Base-by-base conservation (phyloP, 495 filamentous ascomycete genomes). In the Daldinia decipiens region DNA sequence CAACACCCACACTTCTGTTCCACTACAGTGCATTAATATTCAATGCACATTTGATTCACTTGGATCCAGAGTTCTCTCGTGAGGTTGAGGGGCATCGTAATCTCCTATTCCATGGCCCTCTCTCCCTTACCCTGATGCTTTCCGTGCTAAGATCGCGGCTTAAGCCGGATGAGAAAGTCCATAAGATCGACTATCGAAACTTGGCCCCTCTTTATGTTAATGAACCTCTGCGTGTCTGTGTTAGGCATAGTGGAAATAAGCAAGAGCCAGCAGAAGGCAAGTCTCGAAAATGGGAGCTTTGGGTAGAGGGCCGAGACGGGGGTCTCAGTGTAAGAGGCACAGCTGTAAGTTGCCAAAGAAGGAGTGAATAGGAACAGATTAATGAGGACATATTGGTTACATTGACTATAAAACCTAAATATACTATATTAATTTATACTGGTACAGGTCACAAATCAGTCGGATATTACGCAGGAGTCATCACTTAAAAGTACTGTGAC, bases 11-110 rank as follows among this genome's bases (percentile, higher is more conserved):
- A 24, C 82, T 97, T 0, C 86, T 97, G 31, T 95, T 94, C 79
- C 88, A 92, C n/a, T 97, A 91, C 80, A 92, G 89, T 31, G 92
- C 92, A 0, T 84, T 97, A 17, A 93, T 90, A 5, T 93, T 91
- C 84, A 97, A 97, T 77, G 91, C 92, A 5, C 93, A 97, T 75
- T 80, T 84, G 5, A 96, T 97, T 62, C 93, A 97, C 72, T 84
- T 95, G n/a, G 92, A 97, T 76, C 86, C 83, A 4, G 62, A 81
- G 15, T 97, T 93, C 79, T 88, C 88, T 21, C 85, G 84, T 19
- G 81, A 87, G 31, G 79, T 87, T 2, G 95, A 98, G 78, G 92
- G 91, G 7, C 88, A 95, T 76, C 85, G 83, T 12, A 85, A 89
- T 57, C 81, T 92, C 26, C 84, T 98, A 12, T 91, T 97, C 31